These are phyloP conservation scores for Chrysanthemum makinoi DNA, from an alignment of 129 eudicot genomes.

Conservation along the genomic window DNA sequence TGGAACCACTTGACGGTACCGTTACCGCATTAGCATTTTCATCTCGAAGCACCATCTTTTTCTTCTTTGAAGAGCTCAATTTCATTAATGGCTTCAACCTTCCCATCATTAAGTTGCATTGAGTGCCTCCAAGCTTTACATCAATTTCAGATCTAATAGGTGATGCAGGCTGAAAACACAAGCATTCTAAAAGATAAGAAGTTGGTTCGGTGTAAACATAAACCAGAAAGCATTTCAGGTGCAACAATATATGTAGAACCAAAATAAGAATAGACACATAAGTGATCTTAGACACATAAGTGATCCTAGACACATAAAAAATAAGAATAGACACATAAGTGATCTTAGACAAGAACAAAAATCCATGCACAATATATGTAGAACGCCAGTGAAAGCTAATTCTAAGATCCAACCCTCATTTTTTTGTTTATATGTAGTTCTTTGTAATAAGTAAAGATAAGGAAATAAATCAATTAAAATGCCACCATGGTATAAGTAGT, in stretches of 20 bases:
- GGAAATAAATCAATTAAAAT: conserved; percentile 17
- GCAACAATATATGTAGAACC: neutral
- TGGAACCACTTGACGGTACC: conserved; percentile 52
- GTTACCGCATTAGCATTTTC: conserved; percentile 41
- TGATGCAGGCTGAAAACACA: conserved; percentile 61
- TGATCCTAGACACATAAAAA: neutral
- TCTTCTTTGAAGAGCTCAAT: conserved; percentile 52
- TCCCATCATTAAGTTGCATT: conserved; percentile 68
- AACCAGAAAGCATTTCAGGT: neutral
- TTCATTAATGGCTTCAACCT: conserved; percentile 78
- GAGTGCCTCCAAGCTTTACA: conserved; percentile 97
- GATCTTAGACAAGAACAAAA: neutral
- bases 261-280: neutral
- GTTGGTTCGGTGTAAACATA: neutral
- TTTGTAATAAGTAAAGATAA: neutral
- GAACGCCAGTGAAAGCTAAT: neutral
- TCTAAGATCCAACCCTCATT: neutral
- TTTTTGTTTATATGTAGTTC: neutral
- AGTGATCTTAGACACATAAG: conserved; percentile 1
- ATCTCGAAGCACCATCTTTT: conserved; percentile 54
- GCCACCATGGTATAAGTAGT: conserved; percentile 16
- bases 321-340: neutral
- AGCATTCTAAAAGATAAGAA: conserved; percentile 38
- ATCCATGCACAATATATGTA: too few relatives aligned
- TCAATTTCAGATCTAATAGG: conserved; percentile 92